Conservation (phyloP, 2,329 filamentous ascomycete species). For the Ceratocystis harringtonii region DNA sequence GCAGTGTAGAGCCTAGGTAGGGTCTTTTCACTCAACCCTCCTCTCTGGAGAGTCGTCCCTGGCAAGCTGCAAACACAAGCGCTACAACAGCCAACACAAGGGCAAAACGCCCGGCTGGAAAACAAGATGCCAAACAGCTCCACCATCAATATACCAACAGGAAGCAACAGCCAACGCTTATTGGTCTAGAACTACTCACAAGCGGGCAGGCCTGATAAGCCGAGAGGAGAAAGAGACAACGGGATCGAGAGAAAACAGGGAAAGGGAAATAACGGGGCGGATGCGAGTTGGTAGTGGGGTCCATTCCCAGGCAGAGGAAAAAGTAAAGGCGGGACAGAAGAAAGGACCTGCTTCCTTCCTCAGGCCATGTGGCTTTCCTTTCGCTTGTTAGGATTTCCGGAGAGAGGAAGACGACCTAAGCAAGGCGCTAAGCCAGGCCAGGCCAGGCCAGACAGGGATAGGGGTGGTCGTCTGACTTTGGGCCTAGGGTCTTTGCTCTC, state of each 20-base stretch:
- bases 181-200: not conserved
- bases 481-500: not conserved
- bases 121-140: no score
- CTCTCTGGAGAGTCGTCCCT: not conserved
- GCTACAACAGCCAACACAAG: not conserved
- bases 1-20: not conserved
- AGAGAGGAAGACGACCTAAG: not conserved
- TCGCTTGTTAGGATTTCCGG: slow-evolving; percentile 4
- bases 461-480: not conserved
- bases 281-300: not conserved
- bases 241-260: not conserved
- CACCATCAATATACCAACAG: no score
- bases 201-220: not conserved
- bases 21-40: not conserved
- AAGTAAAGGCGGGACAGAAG: not conserved
- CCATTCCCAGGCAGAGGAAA: not conserved
- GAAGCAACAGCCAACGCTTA: not conserved
- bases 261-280: not conserved
- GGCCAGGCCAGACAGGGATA: not conserved
- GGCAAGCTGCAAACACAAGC: not conserved
- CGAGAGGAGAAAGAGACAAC: not conserved
- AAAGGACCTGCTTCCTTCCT: not conserved
- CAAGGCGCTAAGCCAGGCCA: not conserved
- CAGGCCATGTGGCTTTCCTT: slow-evolving; percentile 3
- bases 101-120: no score